Conservation (phyloP, 495 filamentous ascomycete genomes). For the Talaromyces adpressus region DNA sequence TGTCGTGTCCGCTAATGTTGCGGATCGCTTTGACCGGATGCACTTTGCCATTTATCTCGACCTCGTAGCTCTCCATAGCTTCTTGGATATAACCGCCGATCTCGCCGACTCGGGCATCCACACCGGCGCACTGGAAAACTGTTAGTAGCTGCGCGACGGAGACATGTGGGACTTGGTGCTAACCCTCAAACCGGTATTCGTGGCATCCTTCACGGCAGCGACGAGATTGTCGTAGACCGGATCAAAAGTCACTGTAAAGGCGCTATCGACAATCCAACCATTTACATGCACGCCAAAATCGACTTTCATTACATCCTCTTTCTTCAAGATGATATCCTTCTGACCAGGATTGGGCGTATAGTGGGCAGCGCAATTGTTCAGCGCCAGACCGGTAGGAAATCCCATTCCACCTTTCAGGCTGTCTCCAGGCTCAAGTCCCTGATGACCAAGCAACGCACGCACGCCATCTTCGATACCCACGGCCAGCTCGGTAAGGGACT, state of each 20-base stretch:
- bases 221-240: constrained; percentile 55
- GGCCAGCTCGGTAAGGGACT: constrained; percentile 51
- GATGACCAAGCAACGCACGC: constrained; percentile 47
- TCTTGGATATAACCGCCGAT: constrained; percentile 59
- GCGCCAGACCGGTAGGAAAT: constrained; percentile 54
- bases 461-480: constrained; percentile 57
- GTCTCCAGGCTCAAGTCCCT: constrained; percentile 52
- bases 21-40: constrained; percentile 53
- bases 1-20: constrained; percentile 53
- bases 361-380: constrained; percentile 57
- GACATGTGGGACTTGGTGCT: not conserved
- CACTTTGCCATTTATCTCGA: constrained; percentile 48
- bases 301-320: constrained; percentile 60
- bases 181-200: constrained; percentile 53
- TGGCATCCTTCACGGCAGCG: constrained; percentile 54
- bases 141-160: not conserved
- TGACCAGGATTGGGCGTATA: constrained; percentile 58
- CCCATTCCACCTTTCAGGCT: constrained; percentile 52
- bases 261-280: constrained; percentile 58
- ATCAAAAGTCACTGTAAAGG: constrained; percentile 58
- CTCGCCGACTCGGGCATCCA: constrained; percentile 55
- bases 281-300: constrained; percentile 62
- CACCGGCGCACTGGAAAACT: constrained; percentile 44
- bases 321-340: constrained; percentile 46
- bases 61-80: constrained; percentile 61